Percentiles rank a stretch among this genome's conserved stretches.
phyloP scores from a whole-genome alignment of 1,284 basidiomycete species.

The Pisolithus thermaeus region DNA sequence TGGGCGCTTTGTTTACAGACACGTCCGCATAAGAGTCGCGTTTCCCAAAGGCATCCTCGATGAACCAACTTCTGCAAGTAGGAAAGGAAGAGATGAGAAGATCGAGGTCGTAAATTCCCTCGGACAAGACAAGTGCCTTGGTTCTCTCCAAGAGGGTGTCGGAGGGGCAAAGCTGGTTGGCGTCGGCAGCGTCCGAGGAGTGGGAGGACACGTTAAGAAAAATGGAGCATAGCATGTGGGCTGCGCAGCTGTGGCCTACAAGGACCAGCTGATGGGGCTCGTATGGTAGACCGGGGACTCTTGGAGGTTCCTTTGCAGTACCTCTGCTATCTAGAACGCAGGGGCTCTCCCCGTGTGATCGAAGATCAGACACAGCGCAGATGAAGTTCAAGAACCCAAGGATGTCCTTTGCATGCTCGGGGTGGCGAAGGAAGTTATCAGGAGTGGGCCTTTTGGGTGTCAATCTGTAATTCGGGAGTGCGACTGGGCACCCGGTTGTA shows the following conservation, averaged over 20 bases:
- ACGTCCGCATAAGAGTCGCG: constrained; percentile 42
- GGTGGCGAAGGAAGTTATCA: constrained; percentile 48
- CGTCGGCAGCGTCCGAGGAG: not conserved
- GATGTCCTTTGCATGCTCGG: constrained; percentile 62
- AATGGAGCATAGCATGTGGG: constrained; percentile 72
- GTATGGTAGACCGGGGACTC: constrained; percentile 11
- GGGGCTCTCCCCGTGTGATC: constrained; percentile 33
- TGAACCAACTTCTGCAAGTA: constrained; percentile 58
- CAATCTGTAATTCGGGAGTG: constrained; percentile 71
- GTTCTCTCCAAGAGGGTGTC: constrained; percentile 41
- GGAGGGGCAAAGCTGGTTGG: constrained; percentile 40
- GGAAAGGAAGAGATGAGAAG: constrained; percentile 57
- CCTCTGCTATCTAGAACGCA: too few species aligned
- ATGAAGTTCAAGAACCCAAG: constrained; percentile 57
- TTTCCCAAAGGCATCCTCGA: constrained; percentile 54
- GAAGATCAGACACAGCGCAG: not conserved
- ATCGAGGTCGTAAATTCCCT: constrained; percentile 74
- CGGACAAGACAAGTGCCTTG: constrained; percentile 54
- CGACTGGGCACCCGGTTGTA: constrained; percentile 50
- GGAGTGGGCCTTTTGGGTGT: constrained; percentile 38
- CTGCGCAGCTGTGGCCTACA: constrained; percentile 73
- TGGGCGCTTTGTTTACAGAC: constrained; percentile 40
- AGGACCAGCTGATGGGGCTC: constrained; percentile 42
- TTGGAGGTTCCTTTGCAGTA: constrained; percentile 13
- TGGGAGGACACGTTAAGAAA: constrained; percentile 47